Percentiles rank a stretch among this genome's conserved stretches.
phyloP scores from a whole-genome alignment of 129 eudicot species.

The Daucus carota region DNA sequence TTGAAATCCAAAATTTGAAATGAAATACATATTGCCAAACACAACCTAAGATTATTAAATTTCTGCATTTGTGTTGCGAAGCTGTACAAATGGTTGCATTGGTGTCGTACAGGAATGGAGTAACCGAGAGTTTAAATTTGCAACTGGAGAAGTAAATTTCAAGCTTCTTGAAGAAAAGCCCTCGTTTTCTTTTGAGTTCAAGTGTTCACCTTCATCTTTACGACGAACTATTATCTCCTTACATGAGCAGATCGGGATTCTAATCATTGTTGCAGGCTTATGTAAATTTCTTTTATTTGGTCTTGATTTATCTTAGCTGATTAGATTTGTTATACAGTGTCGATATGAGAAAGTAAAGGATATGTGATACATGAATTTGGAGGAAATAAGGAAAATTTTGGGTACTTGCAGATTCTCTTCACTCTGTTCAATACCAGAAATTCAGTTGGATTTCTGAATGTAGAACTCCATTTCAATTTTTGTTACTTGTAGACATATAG shows the following conservation, averaged over 20 bases:
- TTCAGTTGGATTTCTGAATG: not conserved
- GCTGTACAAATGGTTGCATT: not conserved
- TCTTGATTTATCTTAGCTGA: constrained; percentile 11
- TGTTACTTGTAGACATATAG: not conserved
- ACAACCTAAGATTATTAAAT: no score
- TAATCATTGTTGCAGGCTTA: constrained; percentile 30
- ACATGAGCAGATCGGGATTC: constrained; percentile 36
- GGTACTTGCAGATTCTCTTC: not conserved
- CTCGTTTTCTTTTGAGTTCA: constrained; percentile 58
- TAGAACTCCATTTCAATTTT: not conserved
- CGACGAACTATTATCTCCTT: constrained; percentile 38
- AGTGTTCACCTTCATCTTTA: constrained; percentile 42
- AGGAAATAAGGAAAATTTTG: not conserved
- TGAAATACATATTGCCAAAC: no score
- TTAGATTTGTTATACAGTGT: not conserved
- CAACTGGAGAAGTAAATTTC: constrained; percentile 46
- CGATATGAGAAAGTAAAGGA: not conserved
- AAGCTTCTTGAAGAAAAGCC: constrained; percentile 45
- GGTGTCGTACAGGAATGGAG: constrained; percentile 51
- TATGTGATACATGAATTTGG: not conserved
- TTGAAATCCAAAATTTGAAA: no score
- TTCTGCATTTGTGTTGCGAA: not conserved
- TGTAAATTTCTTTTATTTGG: constrained; percentile 23
- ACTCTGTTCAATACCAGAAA: not conserved
- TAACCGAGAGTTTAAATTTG: constrained; percentile 49